A percentile compares a stretch with the other conserved stretches of the same genome.
These are phyloP conservation scores for Suillus brevipes DNA, from an alignment of 768 basidiomycete species.

Conservation along the genomic window DNA sequence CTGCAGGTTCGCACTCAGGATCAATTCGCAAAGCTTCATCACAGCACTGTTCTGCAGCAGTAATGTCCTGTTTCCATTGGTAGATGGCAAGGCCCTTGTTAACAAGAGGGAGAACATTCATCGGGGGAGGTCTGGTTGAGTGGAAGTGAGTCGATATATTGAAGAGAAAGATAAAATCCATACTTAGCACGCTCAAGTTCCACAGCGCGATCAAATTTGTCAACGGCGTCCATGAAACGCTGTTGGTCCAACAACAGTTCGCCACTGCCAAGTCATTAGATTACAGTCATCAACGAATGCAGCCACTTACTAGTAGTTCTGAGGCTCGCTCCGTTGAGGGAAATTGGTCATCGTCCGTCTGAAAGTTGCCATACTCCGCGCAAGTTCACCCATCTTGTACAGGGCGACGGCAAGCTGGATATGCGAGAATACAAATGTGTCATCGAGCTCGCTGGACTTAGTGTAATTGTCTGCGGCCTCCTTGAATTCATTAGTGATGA, in stretches of 20 bases:
- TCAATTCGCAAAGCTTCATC: slow-evolving; percentile 87
- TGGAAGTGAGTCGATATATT: neutral
- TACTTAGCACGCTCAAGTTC: slow-evolving; percentile 83
- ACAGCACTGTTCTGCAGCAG: slow-evolving; percentile 80
- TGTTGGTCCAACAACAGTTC: slow-evolving; percentile 93
- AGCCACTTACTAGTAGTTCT: slow-evolving; percentile 85
- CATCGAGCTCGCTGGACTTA: slow-evolving; percentile 85
- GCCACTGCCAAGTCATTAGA: slow-evolving; percentile 52
- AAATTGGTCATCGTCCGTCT: slow-evolving; percentile 80
- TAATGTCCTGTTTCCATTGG: slow-evolving; percentile 93
- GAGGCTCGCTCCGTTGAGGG: slow-evolving; percentile 84
- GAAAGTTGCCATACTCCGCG: slow-evolving; percentile 89
- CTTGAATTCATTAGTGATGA: slow-evolving; percentile 89
- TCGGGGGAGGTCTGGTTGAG: slow-evolving; percentile 41
- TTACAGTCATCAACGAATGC: neutral
- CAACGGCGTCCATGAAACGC: slow-evolving; percentile 82
- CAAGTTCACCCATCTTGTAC: slow-evolving; percentile 83
- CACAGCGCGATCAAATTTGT: slow-evolving; percentile 90
- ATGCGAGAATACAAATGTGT: slow-evolving; percentile 91
- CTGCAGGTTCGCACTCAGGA: slow-evolving; percentile 93
- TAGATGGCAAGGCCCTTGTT: slow-evolving; percentile 97
- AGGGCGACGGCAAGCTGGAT: slow-evolving; percentile 97
- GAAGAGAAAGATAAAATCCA: slow-evolving; percentile 18
- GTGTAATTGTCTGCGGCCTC: slow-evolving; percentile 90
- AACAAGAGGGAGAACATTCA: slow-evolving; percentile 89